Evolutionary conservation across 441 rosid genomes (phyloP).

Genomic region (Macaranga tanarius): DNA sequence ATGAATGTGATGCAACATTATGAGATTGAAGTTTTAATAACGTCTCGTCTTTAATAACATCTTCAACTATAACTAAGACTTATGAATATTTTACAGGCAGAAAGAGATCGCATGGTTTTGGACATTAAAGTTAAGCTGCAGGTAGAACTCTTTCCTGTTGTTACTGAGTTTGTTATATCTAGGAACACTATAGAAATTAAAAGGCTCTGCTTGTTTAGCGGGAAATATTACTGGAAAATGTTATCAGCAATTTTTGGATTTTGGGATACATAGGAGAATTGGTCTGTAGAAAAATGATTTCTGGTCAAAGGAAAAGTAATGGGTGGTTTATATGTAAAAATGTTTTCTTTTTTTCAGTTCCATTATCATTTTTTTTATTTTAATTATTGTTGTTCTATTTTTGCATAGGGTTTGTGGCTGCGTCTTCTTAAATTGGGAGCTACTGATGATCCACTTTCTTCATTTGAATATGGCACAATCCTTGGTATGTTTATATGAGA

Average conservation of each 20-base stretch:
- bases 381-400: constrained; percentile 5
- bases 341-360: neutral
- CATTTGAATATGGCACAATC: constrained; percentile 97
- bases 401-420: constrained; percentile 86
- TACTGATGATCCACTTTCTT: constrained; percentile 97
- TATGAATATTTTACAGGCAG: constrained; percentile 60
- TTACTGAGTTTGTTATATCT: constrained; percentile 6
- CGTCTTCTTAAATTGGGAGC: constrained; percentile 91
- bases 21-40: constrained; percentile 19
- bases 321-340: neutral
- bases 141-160: constrained; percentile 39
- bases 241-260: neutral
- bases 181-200: neutral
- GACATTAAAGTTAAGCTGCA: constrained; percentile 98
- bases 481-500: constrained; percentile 53
- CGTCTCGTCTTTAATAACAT: constrained; percentile 14
- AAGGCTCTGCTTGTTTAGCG: neutral
- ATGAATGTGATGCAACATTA: constrained; percentile 27
- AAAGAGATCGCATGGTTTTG: constrained; percentile 98
- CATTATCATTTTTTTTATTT: neutral
- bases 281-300: neutral
- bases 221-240: neutral
- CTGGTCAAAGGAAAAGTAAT: constrained; percentile 5
- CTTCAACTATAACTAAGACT: constrained; percentile 15
- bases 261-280: neutral